phyloP scores from a whole-genome alignment of 352 stramenopile species.

The Pythium pyrilobum region DNA sequence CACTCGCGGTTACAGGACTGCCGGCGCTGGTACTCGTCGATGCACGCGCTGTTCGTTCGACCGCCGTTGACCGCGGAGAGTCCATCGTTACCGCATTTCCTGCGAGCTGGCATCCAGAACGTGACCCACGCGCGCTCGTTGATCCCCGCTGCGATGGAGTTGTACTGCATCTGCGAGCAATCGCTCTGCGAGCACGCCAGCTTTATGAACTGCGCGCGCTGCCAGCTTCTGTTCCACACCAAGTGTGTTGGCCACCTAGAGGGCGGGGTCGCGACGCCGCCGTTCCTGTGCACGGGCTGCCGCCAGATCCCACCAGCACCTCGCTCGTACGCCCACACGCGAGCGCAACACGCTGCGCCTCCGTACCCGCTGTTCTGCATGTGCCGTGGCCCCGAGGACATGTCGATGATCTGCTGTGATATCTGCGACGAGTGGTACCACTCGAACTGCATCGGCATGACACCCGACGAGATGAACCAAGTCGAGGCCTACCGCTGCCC shows the following conservation, averaged over 20 bases:
- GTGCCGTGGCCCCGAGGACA: constrained; percentile 53
- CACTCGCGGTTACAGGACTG: constrained; percentile 62
- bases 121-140: neutral
- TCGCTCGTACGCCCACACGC: constrained; percentile 3
- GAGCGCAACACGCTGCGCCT: neutral
- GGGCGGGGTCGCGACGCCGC: neutral
- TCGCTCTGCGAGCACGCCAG: constrained; percentile 46
- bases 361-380: constrained; percentile 52
- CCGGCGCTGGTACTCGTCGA: constrained; percentile 48
- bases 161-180: constrained; percentile 74
- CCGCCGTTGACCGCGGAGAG: constrained; percentile 26
- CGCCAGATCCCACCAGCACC: constrained; percentile 1
- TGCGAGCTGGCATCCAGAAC: constrained; percentile 37
- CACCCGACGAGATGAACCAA: constrained; percentile 39
- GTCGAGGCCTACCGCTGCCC: constrained; percentile 72
- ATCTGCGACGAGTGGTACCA: constrained; percentile 88
- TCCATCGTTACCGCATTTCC: constrained; percentile 34
- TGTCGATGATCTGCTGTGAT: constrained; percentile 86
- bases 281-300: constrained; percentile 24
- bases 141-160: constrained; percentile 16
- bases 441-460: constrained; percentile 59
- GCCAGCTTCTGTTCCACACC: constrained; percentile 48
- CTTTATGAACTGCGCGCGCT: constrained; percentile 45
- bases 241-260: constrained; percentile 35
- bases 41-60: constrained; percentile 53